These are phyloP conservation scores for Oryza glumipatula DNA, from an alignment of 176 grass and related monocot genomes.

Conservation along the genomic window DNA sequence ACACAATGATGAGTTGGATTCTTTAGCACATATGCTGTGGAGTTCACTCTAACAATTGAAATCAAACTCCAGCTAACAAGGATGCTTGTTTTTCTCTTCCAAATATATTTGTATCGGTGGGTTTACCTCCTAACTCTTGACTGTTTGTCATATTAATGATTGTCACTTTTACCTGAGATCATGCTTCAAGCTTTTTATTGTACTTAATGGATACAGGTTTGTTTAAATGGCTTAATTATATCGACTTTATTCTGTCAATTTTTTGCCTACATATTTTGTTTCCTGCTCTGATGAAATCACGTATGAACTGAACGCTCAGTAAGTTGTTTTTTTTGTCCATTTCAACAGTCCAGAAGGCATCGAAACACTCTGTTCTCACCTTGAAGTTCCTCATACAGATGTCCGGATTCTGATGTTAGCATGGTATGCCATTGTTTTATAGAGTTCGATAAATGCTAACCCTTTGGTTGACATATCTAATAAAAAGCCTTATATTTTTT, in stretches of 20 bases:
- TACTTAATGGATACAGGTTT: constrained; percentile 21
- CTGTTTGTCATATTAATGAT: background rate
- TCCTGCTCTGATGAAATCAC: background rate
- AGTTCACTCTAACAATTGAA: background rate
- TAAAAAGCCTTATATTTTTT: constrained; percentile 1
- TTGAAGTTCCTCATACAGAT: constrained; percentile 95
- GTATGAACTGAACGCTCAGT: background rate
- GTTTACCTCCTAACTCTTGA: constrained; percentile 1
- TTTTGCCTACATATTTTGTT: background rate
- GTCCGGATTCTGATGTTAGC: constrained; percentile 99
- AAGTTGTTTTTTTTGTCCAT: background rate
- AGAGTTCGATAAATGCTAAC: constrained; percentile 1
- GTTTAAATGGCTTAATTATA: background rate
- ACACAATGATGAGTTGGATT: too few relatives aligned
- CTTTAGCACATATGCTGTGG: background rate
- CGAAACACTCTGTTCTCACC: constrained; percentile 80
- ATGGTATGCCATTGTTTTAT: constrained; percentile 63
- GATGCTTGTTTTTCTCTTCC: too few relatives aligned
- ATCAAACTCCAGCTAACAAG: background rate
- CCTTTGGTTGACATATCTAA: constrained; percentile 38
- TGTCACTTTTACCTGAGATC: constrained; percentile 11
- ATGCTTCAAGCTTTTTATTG: background rate
- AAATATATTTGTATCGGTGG: background rate
- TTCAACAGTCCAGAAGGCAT: constrained; percentile 93
- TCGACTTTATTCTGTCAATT: background rate